A percentile compares a stretch with the other conserved stretches of the same genome.
Conservation (phyloP, 1,284 basidiomycete species). For the Pholiota adiposa region DNA sequence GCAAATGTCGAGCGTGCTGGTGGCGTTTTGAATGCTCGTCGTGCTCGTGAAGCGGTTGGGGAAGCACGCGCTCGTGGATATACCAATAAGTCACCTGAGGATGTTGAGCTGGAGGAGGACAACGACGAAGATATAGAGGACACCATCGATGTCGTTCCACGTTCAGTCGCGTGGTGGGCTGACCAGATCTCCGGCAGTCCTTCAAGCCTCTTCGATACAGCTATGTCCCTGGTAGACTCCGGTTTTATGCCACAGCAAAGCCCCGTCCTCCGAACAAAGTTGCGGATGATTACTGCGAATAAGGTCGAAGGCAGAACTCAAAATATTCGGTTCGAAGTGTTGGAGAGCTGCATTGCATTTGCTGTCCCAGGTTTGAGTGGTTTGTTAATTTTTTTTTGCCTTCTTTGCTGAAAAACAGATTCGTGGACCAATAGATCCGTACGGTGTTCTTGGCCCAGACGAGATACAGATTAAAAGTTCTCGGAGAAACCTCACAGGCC, state of each 20-base stretch:
- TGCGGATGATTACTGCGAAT: constrained; percentile 39
- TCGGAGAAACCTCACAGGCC: constrained; percentile 35
- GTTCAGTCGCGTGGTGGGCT: constrained; percentile 52
- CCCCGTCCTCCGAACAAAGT: constrained; percentile 44
- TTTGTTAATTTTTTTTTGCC: not conserved
- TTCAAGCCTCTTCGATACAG: constrained; percentile 50
- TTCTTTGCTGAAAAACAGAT: not conserved
- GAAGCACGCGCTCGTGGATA: constrained; percentile 31
- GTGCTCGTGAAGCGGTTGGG: constrained; percentile 43
- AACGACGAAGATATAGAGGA: constrained; percentile 40
- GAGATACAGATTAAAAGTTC: constrained; percentile 50
- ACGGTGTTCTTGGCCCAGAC: constrained; percentile 42
- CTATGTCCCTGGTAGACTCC: constrained; percentile 47
- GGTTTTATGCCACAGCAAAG: constrained; percentile 46
- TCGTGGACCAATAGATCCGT: constrained; percentile 37
- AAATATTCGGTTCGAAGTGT: constrained; percentile 42
- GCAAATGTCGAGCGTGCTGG: constrained; percentile 42
- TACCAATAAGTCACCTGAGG: constrained; percentile 32
- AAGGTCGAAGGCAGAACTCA: constrained; percentile 36
- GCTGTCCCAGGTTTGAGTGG: constrained; percentile 46
- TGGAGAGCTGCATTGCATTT: constrained; percentile 47
- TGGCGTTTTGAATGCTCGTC: constrained; percentile 42
- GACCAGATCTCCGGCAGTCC: constrained; percentile 53
- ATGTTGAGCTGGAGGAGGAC: constrained; percentile 30
- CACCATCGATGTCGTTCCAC: constrained; percentile 22